Evolutionary conservation across 2,329 filamentous ascomycete species (phyloP).

Genomic region (Aspergillus piperis): DNA sequence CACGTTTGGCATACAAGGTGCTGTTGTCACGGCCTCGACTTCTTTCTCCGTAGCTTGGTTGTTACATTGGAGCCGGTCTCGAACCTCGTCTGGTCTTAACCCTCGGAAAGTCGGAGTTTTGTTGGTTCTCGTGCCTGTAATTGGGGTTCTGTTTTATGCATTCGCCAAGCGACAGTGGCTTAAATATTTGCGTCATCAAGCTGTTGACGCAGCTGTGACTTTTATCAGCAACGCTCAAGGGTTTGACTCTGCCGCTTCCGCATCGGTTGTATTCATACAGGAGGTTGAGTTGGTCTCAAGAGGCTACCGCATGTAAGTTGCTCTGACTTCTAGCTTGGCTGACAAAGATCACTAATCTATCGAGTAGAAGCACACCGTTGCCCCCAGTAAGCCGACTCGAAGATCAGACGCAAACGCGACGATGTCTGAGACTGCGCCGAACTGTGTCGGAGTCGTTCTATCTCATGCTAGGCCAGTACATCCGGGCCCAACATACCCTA

Average conservation of each 20-base stretch:
- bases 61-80: slow-evolving; percentile 68
- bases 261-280: slow-evolving; percentile 79
- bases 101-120: slow-evolving; percentile 42
- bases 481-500: slow-evolving; percentile 67
- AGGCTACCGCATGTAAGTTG: slow-evolving; percentile 76
- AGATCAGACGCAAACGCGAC: slow-evolving; percentile 73
- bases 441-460: slow-evolving; percentile 70
- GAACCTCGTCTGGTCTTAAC: slow-evolving; percentile 51
- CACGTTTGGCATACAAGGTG: slow-evolving; percentile 63
- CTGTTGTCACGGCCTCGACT: slow-evolving; percentile 62
- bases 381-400: slow-evolving; percentile 93
- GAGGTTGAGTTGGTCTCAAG: slow-evolving; percentile 94
- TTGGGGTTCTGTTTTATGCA: slow-evolving; percentile 64
- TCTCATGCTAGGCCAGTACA: slow-evolving; percentile 70
- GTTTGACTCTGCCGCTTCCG: slow-evolving; percentile 75
- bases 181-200: slow-evolving; percentile 73
- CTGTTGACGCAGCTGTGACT: slow-evolving; percentile 66
- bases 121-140: slow-evolving; percentile 51
- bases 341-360: slow-evolving; percentile 22
- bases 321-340: slow-evolving; percentile 14
- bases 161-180: slow-evolving; percentile 80
- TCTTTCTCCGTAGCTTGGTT: slow-evolving; percentile 67
- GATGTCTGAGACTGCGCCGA: slow-evolving; percentile 77
- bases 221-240: slow-evolving; percentile 76
- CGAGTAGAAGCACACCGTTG: slow-evolving; percentile 73